Base-by-base conservation (phyloP, 1,139 yeast species). In the Pichia sp. region DNA sequence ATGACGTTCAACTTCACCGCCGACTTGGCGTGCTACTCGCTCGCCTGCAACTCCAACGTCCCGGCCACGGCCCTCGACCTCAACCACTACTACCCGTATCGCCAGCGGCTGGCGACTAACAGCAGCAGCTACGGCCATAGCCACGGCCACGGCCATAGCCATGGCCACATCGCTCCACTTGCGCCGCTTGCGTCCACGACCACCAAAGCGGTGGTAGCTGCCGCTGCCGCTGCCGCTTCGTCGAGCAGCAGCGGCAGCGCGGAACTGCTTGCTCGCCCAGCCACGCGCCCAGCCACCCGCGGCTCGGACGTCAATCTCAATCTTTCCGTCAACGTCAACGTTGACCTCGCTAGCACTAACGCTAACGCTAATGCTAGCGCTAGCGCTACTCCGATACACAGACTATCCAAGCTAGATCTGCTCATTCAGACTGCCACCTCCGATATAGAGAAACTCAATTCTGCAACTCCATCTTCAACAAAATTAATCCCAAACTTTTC, bases 401-500 rank as follows among this genome's bases (percentile, higher is more conserved):
- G 32, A 22, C 48, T 47, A n/a, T 45, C 59, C 5, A 57, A 55
- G 36, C 28, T 57, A 11, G 61, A 57, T 30, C 38, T 57, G 7
- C 44, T 57, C 10, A 55, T 57, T 35, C 59, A 56, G 28, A 57
- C 61, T 4, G 61, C 61, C 2, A 51, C 59, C 2, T 42, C 46
- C 3, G 47, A 41, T n/a, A 22, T 22, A 7, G 30, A n/a, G n/a
- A n/a, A n/a, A n/a, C n/a, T n/a, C 30, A 2, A 18, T 14, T 7
- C 30, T 31, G 22, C 33, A 31, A 30, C 36, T 9, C 28, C 42
- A 19, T 9, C 23, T 10, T 14, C 34, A 7, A 14, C 25, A 21
- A n/a, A n/a, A n/a, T 10, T 18, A 26, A 5, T 26, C 7, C 31
- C 42, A 26, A 45, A 43, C 17, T 38, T 40, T 10, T 37, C 40